phyloP scores from a whole-genome alignment of 2,329 filamentous ascomycete genomes.

The Cladosporium sp. region DNA sequence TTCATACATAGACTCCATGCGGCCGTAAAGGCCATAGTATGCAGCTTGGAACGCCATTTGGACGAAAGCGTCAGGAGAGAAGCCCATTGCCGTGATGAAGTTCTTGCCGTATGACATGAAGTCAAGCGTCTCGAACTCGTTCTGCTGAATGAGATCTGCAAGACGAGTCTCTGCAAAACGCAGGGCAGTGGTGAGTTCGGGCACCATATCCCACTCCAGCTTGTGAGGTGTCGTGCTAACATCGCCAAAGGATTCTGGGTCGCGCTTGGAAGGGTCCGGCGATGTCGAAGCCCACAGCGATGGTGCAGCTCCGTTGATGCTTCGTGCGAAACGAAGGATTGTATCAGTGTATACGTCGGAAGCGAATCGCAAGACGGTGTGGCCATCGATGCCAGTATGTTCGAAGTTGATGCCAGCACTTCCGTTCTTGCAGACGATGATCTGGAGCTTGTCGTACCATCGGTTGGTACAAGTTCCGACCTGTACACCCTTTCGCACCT shows the following conservation, averaged over 20 bases:
- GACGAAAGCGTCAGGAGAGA: slow-evolving; percentile 95
- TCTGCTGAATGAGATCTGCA: slow-evolving; percentile 92
- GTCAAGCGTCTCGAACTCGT: slow-evolving; percentile 91
- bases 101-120: slow-evolving; percentile 91
- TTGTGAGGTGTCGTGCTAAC: slow-evolving; percentile 94
- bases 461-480: slow-evolving; percentile 96
- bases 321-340: slow-evolving; percentile 89
- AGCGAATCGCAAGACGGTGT: slow-evolving; percentile 93
- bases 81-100: slow-evolving; percentile 95
- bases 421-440: slow-evolving; percentile 98
- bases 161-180: slow-evolving; percentile 94
- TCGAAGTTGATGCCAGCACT: slow-evolving; percentile 99
- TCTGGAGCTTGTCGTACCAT: slow-evolving; percentile 99
- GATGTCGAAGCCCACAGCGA: slow-evolving; percentile 88
- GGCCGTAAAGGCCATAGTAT: slow-evolving; percentile 94
- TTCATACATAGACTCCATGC: slow-evolving; percentile 93
- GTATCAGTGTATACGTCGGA: slow-evolving; percentile 97
- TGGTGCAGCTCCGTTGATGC: slow-evolving; percentile 91
- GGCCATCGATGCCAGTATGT: slow-evolving; percentile 95
- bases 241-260: slow-evolving; percentile 87
- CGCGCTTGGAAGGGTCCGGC: slow-evolving; percentile 88
- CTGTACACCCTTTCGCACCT: slow-evolving; percentile 89
- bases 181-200: slow-evolving; percentile 84
- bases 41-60: slow-evolving; percentile 99
- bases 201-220: slow-evolving; percentile 95